Evolutionary conservation across 2,329 filamentous ascomycete genomes (phyloP), one percentile per base, ranked within the genome.

Genomic region (Ceratocystis diversiconidia): DNA sequence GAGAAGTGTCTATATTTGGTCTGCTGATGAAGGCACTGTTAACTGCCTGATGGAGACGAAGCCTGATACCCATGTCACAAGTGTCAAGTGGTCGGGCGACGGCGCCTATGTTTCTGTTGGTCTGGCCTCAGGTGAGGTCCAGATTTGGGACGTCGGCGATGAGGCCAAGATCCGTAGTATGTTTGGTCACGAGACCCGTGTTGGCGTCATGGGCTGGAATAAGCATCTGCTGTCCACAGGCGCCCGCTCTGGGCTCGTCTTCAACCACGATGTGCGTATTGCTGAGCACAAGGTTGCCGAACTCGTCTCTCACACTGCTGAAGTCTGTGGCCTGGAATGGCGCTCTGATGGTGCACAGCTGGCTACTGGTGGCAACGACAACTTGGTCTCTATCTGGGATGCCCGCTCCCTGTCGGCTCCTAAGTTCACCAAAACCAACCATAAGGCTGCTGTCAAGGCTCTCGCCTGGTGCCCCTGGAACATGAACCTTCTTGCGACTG

Each of bases 381-480:
- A 99, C 81, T 82, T 99, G 65, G 94, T 99, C 70, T 95, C 90
- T 72, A 99, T 99, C 79, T 99, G 94, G 94, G 94, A 99, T 76
- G 92, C 94, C 65, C 90, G 94, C 62, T 94, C 90, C 7, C 82
- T 99, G 68, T 86, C 85, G 19, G 92, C 95, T 8, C 94, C 94
- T 75, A 97, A 97, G 79, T 97, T 97, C 81, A 94, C 91, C 77
- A 99, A 99, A 86, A 96, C 92, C 73, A 99, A 99, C 83, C 94
- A 99, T 82, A 94, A 94, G 77, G 94, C 94, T 66, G 94, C 94
- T 57, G 92, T 99, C 78, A 99, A 99, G 84, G 94, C 94, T 67
- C 85, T 99, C 59, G 89, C 91, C 69, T 99, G 94, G 94, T 99
- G 94, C 82, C 94, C 94, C 55, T 99, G 94, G 94, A 94, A 96